Percentiles rank a stretch among this genome's conserved stretches.
phyloP scores from a whole-genome alignment of 129 eudicot species.

The Chrysanthemum seticuspe region DNA sequence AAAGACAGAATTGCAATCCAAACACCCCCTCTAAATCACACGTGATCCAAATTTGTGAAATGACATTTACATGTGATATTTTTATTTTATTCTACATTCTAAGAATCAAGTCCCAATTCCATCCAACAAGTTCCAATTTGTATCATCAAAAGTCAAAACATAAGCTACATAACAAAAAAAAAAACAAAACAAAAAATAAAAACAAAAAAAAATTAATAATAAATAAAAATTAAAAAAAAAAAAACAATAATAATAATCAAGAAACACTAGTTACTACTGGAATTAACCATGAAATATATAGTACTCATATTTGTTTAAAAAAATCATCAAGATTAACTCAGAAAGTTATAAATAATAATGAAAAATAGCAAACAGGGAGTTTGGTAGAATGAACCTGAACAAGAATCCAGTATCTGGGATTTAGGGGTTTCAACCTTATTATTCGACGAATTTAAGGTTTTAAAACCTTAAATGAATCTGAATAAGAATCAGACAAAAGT shows the following conservation, averaged over 20 bases:
- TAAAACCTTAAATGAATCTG: conserved; percentile 5
- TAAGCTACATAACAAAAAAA: background rate
- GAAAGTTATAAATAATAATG: background rate
- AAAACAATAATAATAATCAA: too few species aligned
- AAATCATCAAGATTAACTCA: too few species aligned
- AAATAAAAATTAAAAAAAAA: too few species aligned
- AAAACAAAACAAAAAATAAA: too few species aligned
- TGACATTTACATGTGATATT: background rate
- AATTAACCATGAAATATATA: conserved; percentile 5
- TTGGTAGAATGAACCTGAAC: conserved; percentile 26
- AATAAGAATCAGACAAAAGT: background rate
- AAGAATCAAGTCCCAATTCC: background rate
- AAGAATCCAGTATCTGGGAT: conserved; percentile 21
- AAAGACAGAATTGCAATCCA: conserved; percentile 3
- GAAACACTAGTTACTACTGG: background rate
- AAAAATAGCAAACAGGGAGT: conserved; percentile 9
- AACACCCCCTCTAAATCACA: background rate
- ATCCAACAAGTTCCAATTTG: conserved; percentile 12
- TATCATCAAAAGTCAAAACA: conserved; percentile 6
- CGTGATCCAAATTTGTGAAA: background rate
- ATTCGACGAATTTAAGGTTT: conserved; percentile 21
- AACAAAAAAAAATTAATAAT: too few species aligned
- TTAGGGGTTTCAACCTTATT: background rate
- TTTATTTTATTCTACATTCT: conserved; percentile 7
- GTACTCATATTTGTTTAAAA: too few species aligned